Conservation (phyloP, 768 basidiomycete species). For the Leccinum rimulosum region DNA sequence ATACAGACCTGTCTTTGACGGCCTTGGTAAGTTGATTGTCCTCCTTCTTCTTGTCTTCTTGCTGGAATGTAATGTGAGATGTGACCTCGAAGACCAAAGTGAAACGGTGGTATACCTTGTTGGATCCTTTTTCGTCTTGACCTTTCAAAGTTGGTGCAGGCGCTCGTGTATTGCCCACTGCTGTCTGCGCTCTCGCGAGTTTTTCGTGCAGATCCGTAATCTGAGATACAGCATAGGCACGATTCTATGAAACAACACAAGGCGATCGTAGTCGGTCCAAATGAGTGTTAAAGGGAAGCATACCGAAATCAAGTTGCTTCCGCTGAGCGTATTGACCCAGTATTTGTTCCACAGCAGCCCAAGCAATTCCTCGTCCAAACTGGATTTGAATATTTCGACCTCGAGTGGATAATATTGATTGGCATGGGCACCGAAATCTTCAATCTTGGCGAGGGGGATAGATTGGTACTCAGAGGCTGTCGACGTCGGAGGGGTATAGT, state of each 20-base stretch:
- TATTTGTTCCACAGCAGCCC: slow-evolving; percentile 98
- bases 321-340: slow-evolving; percentile 96
- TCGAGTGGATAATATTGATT: slow-evolving; percentile 94
- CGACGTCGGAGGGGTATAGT: slow-evolving; percentile 78
- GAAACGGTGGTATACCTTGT: slow-evolving; percentile 38
- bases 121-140: slow-evolving; percentile 41
- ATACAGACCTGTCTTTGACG: slow-evolving; percentile 81
- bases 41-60: slow-evolving; percentile 80
- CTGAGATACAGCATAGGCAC: slow-evolving; percentile 91
- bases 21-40: slow-evolving; percentile 85
- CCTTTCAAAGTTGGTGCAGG: slow-evolving; percentile 51
- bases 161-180: slow-evolving; percentile 58
- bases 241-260: slow-evolving; percentile 57
- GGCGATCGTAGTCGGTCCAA: background rate
- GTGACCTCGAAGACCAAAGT: background rate
- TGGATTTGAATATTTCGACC: slow-evolving; percentile 93
- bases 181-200: slow-evolving; percentile 64
- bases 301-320: slow-evolving; percentile 90
- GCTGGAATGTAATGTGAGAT: slow-evolving; percentile 19
- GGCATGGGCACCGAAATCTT: slow-evolving; percentile 98
- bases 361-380: slow-evolving; percentile 81
- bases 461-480: slow-evolving; percentile 87
- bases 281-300: slow-evolving; percentile 18
- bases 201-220: slow-evolving; percentile 89
- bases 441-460: slow-evolving; percentile 95